Evolutionary conservation across 2,329 filamentous ascomycete genomes (phyloP), one percentile per base, ranked within the genome.

Genomic region (Zopfia rhizophila): DNA sequence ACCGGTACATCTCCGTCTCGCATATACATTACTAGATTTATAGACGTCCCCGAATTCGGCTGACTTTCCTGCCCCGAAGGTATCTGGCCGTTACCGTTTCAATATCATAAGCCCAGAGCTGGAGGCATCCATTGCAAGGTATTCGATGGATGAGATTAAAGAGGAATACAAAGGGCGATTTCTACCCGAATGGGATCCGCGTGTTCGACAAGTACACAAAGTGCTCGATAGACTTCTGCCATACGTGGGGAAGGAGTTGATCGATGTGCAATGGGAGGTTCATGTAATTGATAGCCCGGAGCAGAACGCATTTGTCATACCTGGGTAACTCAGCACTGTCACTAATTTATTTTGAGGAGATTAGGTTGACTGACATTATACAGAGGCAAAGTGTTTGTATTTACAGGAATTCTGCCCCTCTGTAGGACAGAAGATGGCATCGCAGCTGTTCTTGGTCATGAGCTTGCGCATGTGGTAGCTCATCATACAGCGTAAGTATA

Each of bases 341-440:
- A 19, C n/a, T n/a, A n/a, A n/a, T n/a, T n/a, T n/a, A 11, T 14
- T 30, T 17, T 16, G 22, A 16, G 23, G 10, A 22, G 5, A 32
- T 12, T 16, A 27, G 3, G 6, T 5, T 8, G 12, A 32, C 46
- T 60, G 16, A 55, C 37, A 12, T 8, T 8, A 18, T 28, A 5
- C 18, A 76, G 85, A 4, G 88, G 89, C 17, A 91, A 91, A 60
- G 88, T 93, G 1, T 92, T 92, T 65, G 88, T 93, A 2, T 88
- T 85, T 63, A 87, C 83, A 53, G 89, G 89, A 25, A 84, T 93
- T 22, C 70, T 92, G 41, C 78, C 80, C n/a, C 74, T 90, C 16
- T 87, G 86, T 48, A 66, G 78, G 39, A 84, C 77, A 58, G 87
- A 91, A 45, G 82, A 87, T 63, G 86, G 84, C 3, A 76, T 93